Percentiles rank a stretch among this genome's conserved stretches.
phyloP scores from a whole-genome alignment of 1,284 basidiomycete genomes.

The Flammula alnicola region DNA sequence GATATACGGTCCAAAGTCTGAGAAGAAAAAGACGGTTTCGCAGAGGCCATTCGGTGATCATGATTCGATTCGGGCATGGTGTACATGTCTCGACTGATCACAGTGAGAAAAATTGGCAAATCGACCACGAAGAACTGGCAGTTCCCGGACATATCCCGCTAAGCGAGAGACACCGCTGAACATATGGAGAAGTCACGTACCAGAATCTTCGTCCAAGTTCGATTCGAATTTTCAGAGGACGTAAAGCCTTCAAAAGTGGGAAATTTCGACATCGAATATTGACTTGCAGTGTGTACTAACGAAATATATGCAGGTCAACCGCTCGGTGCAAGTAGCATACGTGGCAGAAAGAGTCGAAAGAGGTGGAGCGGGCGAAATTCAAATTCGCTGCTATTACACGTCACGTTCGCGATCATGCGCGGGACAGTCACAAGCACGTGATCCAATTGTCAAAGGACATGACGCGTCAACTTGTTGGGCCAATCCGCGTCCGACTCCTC shows the following conservation, averaged over 20 bases:
- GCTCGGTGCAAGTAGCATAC: background rate
- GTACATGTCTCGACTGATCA: background rate
- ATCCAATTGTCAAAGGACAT: background rate
- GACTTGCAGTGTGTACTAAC: no score
- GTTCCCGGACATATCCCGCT: slow-evolving; percentile 12
- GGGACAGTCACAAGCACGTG: slow-evolving; percentile 6
- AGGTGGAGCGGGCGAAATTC: background rate
- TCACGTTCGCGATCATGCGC: slow-evolving; percentile 1
- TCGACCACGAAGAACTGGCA: background rate
- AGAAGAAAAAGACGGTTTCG: no score
- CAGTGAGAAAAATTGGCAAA: background rate
- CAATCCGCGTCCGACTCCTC: background rate
- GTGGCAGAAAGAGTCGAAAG: slow-evolving; percentile 4
- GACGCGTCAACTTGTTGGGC: slow-evolving; percentile 1
- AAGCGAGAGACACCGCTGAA: slow-evolving; percentile 4
- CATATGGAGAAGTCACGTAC: background rate
- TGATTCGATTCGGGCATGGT: background rate
- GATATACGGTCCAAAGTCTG: no score
- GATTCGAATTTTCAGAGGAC: no score
- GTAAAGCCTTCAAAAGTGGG: no score
- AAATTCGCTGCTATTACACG: background rate
- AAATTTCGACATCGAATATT: no score
- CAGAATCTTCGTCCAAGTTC: no score
- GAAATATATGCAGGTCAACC: no score
- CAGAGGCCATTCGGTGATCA: background rate